phyloP scores from a whole-genome alignment of 2,329 filamentous ascomycete genomes.

The Pseudogymnoascus destructans region DNA sequence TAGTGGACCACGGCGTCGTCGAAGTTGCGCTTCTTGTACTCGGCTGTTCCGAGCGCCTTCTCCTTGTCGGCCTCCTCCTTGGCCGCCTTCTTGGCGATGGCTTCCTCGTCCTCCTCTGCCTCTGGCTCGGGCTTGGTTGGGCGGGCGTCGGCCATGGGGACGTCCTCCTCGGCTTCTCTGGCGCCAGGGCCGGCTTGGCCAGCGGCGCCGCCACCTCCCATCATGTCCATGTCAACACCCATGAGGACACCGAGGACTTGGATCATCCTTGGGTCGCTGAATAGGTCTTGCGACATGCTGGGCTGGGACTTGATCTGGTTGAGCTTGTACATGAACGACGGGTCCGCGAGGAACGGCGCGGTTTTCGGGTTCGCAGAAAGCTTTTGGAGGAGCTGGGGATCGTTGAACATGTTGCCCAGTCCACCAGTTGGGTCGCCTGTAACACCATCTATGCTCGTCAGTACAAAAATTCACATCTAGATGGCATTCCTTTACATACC shows the following conservation, averaged over 20 bases:
- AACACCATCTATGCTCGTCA: conserved; percentile 25
- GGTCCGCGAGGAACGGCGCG: conserved; percentile 62
- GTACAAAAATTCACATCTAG: neutral
- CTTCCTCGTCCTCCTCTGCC: conserved; percentile 63
- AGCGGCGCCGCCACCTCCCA: conserved; percentile 17
- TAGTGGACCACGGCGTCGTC: conserved; percentile 93
- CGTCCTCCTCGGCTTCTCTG: conserved; percentile 52
- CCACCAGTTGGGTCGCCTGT: conserved; percentile 57
- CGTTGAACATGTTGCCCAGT: conserved; percentile 86
- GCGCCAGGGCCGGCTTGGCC: conserved; percentile 31
- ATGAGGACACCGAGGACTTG: conserved; percentile 88
- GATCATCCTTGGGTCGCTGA: conserved; percentile 82
- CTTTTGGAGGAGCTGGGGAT: conserved; percentile 81
- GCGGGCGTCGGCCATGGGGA: conserved; percentile 62
- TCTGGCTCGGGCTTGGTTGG: conserved; percentile 47
- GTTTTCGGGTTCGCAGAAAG: conserved; percentile 94
- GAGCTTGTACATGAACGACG: conserved; percentile 81
- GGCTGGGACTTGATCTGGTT: conserved; percentile 73
- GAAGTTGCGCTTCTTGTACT: conserved; percentile 97
- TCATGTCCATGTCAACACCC: conserved; percentile 80
- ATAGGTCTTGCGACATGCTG: conserved; percentile 61
- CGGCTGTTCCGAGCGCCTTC: conserved; percentile 85
- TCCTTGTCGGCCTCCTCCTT: conserved; percentile 89
- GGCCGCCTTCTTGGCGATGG: conserved; percentile 69
- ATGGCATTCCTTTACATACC: conserved; percentile 17